phyloP scores from a whole-genome alignment of 129 eudicot species.

The Flaveria brownii region DNA sequence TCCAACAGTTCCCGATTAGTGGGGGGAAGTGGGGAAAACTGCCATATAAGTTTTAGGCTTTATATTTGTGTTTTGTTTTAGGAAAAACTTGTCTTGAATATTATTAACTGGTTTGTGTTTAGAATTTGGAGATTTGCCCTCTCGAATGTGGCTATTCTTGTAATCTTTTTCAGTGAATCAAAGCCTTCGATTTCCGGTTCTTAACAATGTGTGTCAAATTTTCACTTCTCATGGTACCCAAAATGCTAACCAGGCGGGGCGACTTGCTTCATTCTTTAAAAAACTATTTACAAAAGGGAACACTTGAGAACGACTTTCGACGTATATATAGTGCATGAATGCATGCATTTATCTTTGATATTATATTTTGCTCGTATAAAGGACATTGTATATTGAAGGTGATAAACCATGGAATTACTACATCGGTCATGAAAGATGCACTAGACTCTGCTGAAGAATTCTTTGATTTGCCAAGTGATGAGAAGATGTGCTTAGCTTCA shows the following conservation, averaged over 20 bases:
- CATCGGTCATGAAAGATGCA: constrained; percentile 45
- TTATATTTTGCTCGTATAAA: constrained; percentile 18
- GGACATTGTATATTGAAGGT: constrained; percentile 44
- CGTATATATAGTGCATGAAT: constrained; percentile 38
- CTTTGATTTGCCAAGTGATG: constrained; percentile 50
- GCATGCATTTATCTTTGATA: constrained; percentile 23
- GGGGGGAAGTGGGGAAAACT: too few relatives aligned
- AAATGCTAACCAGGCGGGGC: constrained; percentile 4
- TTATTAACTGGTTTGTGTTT: too few relatives aligned
- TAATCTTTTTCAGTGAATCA: too few relatives aligned
- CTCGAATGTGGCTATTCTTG: too few relatives aligned
- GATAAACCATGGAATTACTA: constrained; percentile 64
- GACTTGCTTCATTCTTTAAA: constrained; percentile 11
- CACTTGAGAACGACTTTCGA: constrained; percentile 5
- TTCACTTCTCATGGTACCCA: constrained; percentile 5
- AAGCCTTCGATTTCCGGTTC: too few relatives aligned
- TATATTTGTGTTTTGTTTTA: too few relatives aligned
- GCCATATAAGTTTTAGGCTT: too few relatives aligned
- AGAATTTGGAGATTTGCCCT: too few relatives aligned
- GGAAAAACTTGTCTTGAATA: too few relatives aligned
- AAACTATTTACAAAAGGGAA: neutral
- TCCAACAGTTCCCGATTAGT: too few relatives aligned
- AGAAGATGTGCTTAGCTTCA: constrained; percentile 52
- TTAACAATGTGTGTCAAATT: constrained; percentile 10
- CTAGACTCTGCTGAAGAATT: constrained; percentile 54